Base-by-base conservation (phyloP, 768 basidiomycete species). In the Mrakia frigida region DNA sequence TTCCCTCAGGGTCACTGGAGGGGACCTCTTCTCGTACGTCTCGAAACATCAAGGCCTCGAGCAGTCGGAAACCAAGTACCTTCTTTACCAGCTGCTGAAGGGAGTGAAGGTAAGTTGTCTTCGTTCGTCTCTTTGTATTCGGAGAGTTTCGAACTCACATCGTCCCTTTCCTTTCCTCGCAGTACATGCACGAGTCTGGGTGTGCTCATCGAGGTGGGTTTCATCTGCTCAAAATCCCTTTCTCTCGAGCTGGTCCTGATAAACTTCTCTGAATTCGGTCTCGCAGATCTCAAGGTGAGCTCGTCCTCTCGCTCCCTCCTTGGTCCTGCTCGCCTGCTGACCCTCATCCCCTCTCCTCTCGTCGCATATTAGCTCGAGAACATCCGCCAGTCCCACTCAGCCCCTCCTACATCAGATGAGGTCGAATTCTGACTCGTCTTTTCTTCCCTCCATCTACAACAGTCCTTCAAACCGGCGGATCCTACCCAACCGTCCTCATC, bases 21-120 rank as follows among this genome's bases (percentile, higher is more conserved):
- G 76, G 0, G 76, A 77, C 35, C 70, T 73, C 0, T 77, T 77
- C 53, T 63, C 71, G n/a, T 77, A 77, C 39, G 70, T 77, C 28
- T 37, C 59, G 28, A 74, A 74, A 50, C 61, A 74, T 39, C 13
- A 28, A 6, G 13, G 65, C 33, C 73, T 74, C 46, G 61, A 43
- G 37, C 53, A 76, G 70, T 71, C 63, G 23, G 76, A 77, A 46
- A 43, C 70, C 46, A 77, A 77, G 50, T 77, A 46, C 65, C 35
- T 77, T 6, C 60, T 71, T 16, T 77, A 46, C 46, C 76, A 77
- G 71, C 25, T 77, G 70, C 53, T 77, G n/a, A 60, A 68, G 39
- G 76, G 76, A 14, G 71, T 77, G 5, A 25, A 77, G 35, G 76
- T 77, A 28, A 39, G 76, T 23, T 31, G 1, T 18, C 13, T 43